phyloP scores from a whole-genome alignment of 2,329 filamentous ascomycete genomes.

The Elsinoe ampelina region DNA sequence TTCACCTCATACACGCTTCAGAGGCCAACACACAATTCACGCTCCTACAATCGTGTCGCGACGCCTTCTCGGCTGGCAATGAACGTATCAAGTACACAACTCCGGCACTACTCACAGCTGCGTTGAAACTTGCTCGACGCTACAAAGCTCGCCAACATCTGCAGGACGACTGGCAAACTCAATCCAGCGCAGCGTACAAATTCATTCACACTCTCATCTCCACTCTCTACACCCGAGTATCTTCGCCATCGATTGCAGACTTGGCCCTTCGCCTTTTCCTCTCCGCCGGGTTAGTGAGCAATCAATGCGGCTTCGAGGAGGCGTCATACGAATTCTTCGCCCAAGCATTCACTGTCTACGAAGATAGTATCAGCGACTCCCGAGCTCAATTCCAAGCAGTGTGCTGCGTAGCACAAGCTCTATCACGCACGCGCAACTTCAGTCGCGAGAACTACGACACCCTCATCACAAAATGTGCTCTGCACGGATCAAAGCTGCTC shows the following conservation, averaged over 20 bases:
- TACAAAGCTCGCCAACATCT: constrained; percentile 89
- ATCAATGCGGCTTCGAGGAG: constrained; percentile 86
- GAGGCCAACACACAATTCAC: constrained; percentile 93
- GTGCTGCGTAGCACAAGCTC: constrained; percentile 79
- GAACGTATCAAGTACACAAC: constrained; percentile 95
- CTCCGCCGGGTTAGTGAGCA: constrained; percentile 83
- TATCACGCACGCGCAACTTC: constrained; percentile 85
- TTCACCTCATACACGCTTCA: constrained; percentile 73
- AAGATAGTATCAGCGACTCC: constrained; percentile 90
- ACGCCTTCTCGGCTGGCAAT: constrained; percentile 82
- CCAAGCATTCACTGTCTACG: constrained; percentile 95
- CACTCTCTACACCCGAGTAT: constrained; percentile 78
- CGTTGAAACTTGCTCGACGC: constrained; percentile 77
- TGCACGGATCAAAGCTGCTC: constrained; percentile 92
- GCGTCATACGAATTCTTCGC: constrained; percentile 97
- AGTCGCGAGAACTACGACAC: constrained; percentile 98
- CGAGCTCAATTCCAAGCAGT: constrained; percentile 97
- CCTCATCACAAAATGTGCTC: constrained; percentile 90
- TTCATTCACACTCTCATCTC: constrained; percentile 88
- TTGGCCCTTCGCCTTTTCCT: constrained; percentile 83
- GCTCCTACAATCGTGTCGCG: constrained; percentile 77
- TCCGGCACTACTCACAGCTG: constrained; percentile 79
- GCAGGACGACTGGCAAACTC: constrained; percentile 62
- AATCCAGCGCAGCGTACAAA: constrained; percentile 79
- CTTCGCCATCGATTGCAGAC: constrained; percentile 62